Evolutionary conservation across 768 basidiomycete species (phyloP).

Genomic region (Boletus rufocinnamomeus): DNA sequence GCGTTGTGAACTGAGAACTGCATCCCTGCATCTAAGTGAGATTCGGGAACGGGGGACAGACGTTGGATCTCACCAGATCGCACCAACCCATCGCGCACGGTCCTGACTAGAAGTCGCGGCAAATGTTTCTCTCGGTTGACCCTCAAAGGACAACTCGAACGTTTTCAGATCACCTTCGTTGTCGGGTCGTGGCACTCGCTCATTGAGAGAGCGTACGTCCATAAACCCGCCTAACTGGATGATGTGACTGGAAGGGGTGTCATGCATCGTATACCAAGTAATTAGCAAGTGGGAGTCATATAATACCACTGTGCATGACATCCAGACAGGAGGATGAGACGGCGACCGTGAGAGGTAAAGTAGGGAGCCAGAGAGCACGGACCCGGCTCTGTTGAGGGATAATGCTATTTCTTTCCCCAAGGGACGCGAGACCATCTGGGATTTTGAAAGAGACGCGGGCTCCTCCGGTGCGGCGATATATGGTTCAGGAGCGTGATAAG

Average conservation of each 20-base stretch:
- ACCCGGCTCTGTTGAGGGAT: not conserved
- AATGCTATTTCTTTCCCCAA: not conserved
- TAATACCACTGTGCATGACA: slow-evolving; percentile 43
- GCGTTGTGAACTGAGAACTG: slow-evolving; percentile 47
- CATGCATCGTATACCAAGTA: slow-evolving; percentile 45
- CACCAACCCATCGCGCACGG: slow-evolving; percentile 72
- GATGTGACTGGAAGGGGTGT: slow-evolving; percentile 44
- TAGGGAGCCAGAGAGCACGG: slow-evolving; percentile 33
- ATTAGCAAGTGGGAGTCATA: slow-evolving; percentile 47
- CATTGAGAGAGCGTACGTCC: slow-evolving; percentile 66
- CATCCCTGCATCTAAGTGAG: slow-evolving; percentile 49
- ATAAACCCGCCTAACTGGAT: slow-evolving; percentile 55
- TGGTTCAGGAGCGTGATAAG: slow-evolving; percentile 11
- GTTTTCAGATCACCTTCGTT: slow-evolving; percentile 49
- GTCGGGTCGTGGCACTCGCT: slow-evolving; percentile 45
- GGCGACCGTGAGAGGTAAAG: slow-evolving; percentile 48
- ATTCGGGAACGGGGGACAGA: not conserved
- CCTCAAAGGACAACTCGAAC: slow-evolving; percentile 67
- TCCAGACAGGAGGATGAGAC: slow-evolving; percentile 48
- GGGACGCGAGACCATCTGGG: slow-evolving; percentile 4
- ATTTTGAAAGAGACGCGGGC: not conserved
- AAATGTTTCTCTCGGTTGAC: slow-evolving; percentile 55
- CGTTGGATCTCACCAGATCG: slow-evolving; percentile 57
- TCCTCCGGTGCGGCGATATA: not conserved
- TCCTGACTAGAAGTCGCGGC: slow-evolving; percentile 61